Percentiles rank a stretch among this genome's conserved stretches.
Evolutionary conservation across 2,329 filamentous ascomycete species (phyloP).

Genomic region (Ophiostoma quercus): DNA sequence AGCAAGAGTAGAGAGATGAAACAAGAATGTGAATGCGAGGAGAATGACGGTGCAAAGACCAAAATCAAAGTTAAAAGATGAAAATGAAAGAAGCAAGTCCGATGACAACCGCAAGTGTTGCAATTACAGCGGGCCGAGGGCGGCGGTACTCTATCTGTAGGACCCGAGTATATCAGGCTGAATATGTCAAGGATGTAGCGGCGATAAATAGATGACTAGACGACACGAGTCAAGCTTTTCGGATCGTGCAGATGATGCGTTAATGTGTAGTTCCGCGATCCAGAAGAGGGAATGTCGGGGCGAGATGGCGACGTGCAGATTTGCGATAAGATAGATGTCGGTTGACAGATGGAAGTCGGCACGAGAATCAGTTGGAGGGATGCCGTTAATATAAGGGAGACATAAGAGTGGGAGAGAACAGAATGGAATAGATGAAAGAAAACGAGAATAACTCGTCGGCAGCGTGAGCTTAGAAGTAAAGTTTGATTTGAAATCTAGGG

Average conservation of each 20-base stretch:
- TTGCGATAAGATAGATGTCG: background rate
- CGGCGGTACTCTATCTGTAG: background rate
- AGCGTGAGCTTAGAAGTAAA: background rate
- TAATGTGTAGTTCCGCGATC: background rate
- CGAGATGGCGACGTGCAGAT: background rate
- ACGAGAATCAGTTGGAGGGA: background rate
- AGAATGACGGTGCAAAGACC: too few species aligned
- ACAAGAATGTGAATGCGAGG: background rate
- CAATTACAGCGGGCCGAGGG: background rate
- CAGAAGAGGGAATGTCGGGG: background rate
- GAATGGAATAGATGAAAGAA: background rate
- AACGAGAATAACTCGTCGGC: background rate
- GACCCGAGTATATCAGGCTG: background rate
- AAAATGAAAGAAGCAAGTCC: background rate
- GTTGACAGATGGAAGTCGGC: background rate
- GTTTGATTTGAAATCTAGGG: slow-evolving; percentile 7
- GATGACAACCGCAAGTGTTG: background rate
- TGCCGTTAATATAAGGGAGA: background rate
- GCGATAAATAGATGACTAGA: background rate
- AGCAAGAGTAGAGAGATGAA: background rate
- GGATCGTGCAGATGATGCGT: slow-evolving; percentile 4
- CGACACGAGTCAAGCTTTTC: background rate
- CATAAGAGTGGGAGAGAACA: background rate
- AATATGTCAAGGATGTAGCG: background rate
- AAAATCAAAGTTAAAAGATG: background rate